Base-by-base conservation (phyloP, 148 eudicot genomes). In the Amaranthus palmeri region DNA sequence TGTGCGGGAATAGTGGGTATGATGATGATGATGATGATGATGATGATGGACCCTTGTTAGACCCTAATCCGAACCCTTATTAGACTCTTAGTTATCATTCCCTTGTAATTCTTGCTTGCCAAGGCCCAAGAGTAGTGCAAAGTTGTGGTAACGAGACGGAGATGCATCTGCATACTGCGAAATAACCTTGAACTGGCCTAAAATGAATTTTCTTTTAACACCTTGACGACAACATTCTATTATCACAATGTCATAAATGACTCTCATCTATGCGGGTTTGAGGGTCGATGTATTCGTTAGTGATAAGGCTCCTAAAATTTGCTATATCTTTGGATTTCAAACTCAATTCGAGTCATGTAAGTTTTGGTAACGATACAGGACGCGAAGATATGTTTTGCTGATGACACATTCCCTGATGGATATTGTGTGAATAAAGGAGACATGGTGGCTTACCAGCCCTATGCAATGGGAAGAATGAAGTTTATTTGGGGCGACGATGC, bases 381-480 rank as follows among this genome's bases (percentile, higher is more conserved):
- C 76, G 75, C 80, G 4, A 90, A 90, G 80, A 53, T 78, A 57
- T 84, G 92, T 77, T 83, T 90, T 46, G 74, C 95, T 1, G 90
- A 93, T 63, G 98, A 91, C 58, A 84, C 83, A 14, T 74, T 89
- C 10, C 98, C 98, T 8, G 91, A 89, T 83, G 98, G 96, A 2
- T 85, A 68, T 66, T 76, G 82, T 72, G 87, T 91, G 74, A 93
- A 82, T 18, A 88, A 87, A 76, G 98, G 95, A 5, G 91, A 88
- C 74, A 65, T 75, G 74, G 91, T 93, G 62, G 70, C 81, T 73
- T 90, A 90, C 70, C 87, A 77, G 63, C 87, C 96, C 2, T 93
- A 88, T 70, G 95, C 96, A 47, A 91, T 93, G 97, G 97, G 96
- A 57, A 82, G 96, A 52, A 93, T 91, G 98, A 77, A 41, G 47